Evolutionary conservation across 176 grass and related monocot genomes (phyloP).

Genomic region (Oryza glumipatula): DNA sequence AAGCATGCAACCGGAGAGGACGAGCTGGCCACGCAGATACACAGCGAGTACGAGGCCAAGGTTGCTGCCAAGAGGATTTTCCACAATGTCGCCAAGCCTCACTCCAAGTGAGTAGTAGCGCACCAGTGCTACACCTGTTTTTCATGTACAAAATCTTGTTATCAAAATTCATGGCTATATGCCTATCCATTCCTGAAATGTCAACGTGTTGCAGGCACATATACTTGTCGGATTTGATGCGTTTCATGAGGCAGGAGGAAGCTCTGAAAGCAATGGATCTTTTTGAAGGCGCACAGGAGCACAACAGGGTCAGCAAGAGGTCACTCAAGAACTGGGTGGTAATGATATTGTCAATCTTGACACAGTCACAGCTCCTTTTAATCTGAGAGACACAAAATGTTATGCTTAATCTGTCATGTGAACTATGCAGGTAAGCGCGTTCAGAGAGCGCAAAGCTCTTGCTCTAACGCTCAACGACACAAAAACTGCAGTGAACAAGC

Average conservation of each 20-base stretch:
- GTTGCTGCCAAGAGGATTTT: conserved; percentile 90
- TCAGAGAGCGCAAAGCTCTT: conserved; percentile 87
- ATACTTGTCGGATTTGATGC: conserved; percentile 78
- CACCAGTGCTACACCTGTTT: conserved; percentile 1
- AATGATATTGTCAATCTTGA: conserved; percentile 35
- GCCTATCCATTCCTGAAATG: background rate
- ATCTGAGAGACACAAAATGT: background rate
- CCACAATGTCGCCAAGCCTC: conserved; percentile 71
- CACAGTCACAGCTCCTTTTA: background rate
- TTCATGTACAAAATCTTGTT: background rate
- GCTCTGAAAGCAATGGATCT: conserved; percentile 75
- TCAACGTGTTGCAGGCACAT: conserved; percentile 64
- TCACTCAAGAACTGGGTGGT: conserved; percentile 94
- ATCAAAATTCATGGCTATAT: background rate
- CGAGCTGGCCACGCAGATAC: conserved; percentile 69
- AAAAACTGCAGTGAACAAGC: conserved; percentile 95
- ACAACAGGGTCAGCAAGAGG: conserved; percentile 75
- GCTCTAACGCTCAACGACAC: conserved; percentile 98
- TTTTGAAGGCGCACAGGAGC: conserved; percentile 79
- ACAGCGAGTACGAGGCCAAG: conserved; percentile 90
- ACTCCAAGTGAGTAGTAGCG: conserved; percentile 61
- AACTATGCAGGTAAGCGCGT: conserved; percentile 72
- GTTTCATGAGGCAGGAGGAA: conserved; percentile 89
- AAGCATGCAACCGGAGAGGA: conserved; percentile 51
- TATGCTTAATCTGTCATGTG: conserved; percentile 6